Conservation (phyloP, 1,139 yeast genomes). For the Yueomyces sp. region DNA sequence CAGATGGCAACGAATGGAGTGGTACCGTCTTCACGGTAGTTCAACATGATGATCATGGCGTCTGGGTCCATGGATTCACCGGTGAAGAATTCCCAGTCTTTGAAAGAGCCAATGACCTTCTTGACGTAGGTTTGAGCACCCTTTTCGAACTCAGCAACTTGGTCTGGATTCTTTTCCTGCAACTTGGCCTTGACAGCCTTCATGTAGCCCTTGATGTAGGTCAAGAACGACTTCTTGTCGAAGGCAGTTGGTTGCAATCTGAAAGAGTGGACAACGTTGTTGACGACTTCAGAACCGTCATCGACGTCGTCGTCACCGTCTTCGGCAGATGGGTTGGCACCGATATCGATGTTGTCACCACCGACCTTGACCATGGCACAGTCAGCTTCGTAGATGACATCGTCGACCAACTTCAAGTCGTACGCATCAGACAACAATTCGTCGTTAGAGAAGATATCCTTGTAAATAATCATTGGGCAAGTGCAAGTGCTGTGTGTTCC, state of each 20-base stretch:
- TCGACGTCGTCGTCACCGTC: conserved; percentile 76
- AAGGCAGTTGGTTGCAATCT: conserved; percentile 90
- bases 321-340: conserved; percentile 99
- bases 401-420: conserved; percentile 76
- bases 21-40: conserved; percentile 99
- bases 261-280: conserved; percentile 97
- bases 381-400: conserved; percentile 92
- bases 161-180: conserved; percentile 80
- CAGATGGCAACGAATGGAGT: conserved; percentile 96
- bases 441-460: conserved; percentile 85
- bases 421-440: conserved; percentile 97
- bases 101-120: conserved; percentile 89
- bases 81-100: conserved; percentile 98
- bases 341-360: conserved; percentile 91
- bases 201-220: conserved; percentile 98
- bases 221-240: conserved; percentile 94
- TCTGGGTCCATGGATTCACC: conserved; percentile 99
- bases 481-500: conserved; percentile 2
- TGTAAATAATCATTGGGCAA: conserved; percentile 26
- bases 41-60: conserved; percentile 92
- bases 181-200: conserved; percentile 83
- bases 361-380: conserved; percentile 82
- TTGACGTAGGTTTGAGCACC: conserved; percentile 93
- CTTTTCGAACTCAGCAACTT: conserved; percentile 80
- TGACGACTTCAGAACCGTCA: conserved; percentile 77